Base-by-base conservation (phyloP, 23 red algal species). In the Gracilariopsis chorda region DNA sequence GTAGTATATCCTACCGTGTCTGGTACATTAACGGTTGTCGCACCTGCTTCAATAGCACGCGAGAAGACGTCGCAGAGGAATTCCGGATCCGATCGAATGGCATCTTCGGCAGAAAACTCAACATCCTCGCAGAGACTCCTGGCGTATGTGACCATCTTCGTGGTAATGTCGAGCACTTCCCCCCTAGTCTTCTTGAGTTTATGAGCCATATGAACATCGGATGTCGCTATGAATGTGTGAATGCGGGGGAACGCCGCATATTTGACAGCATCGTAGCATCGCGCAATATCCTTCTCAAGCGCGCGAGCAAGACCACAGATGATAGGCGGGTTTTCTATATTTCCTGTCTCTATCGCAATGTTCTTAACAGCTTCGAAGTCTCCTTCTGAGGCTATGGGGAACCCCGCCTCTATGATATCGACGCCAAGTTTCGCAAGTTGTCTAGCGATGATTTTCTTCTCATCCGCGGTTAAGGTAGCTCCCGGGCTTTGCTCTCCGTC, bases 401-500 rank as follows among this genome's bases (percentile, higher is more conserved):
- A 99, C 23, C 97, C 97, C 32, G 97, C 97, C 85, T 99, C 97
- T 19, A 99, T 93, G 73, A 99, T 58, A 58, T 99, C 97, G 0
- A 99, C 93, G 11, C 97, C 97, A 14, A 99, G 78, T 45, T 93
- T 95, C 8, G 97, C 97, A 28, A 99, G 78, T 82, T 99, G 97
- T 28, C 92, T 73, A 25, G 93, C 97, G 48, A 99, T 93, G 20
- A 95, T 77, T 56, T 94, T 82, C 85, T 99, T 99, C 73, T 99
- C 97, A 78, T 99, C 97, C 6, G 68, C 93, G 37, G 80, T 99
- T 76, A 99, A 58, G 19, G 93, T 90, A 33, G 97, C 97, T 7
- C 97, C 97, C 14, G 97, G 97, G 1, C 93, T 96, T 74, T 99
- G 97, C 52, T 99, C 97, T n/a, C 97, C 97, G 79, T 99, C 97